Percentiles rank a stretch among this genome's conserved stretches.
phyloP scores from a whole-genome alignment of 345 rosid genomes.

The Pistacia atlantica region DNA sequence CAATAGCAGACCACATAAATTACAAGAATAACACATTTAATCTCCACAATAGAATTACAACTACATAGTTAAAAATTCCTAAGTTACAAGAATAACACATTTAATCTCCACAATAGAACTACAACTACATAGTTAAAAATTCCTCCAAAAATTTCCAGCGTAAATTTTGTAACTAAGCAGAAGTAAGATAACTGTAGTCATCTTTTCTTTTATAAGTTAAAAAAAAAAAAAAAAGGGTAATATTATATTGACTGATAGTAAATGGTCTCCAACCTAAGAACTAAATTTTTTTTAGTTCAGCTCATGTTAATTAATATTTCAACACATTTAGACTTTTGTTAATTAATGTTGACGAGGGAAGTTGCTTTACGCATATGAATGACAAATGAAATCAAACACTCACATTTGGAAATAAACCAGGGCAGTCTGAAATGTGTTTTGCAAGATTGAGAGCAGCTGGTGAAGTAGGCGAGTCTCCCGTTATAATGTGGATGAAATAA shows the following conservation, averaged over 20 bases:
- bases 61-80: background rate
- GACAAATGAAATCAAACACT: background rate
- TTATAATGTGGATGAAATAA: constrained; percentile 9
- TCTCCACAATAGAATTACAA: background rate
- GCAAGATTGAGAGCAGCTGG: constrained; percentile 4
- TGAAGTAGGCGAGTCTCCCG: constrained; percentile 3
- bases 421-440: background rate
- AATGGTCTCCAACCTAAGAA: background rate
- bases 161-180: background rate
- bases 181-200: background rate
- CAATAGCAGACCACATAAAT: background rate
- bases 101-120: background rate
- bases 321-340: background rate
- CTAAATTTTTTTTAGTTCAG: background rate
- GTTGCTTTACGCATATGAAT: background rate
- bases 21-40: background rate
- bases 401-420: constrained; percentile 2
- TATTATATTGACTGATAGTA: background rate
- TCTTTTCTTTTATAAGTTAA: background rate
- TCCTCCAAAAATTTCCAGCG: background rate
- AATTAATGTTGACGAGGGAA: background rate
- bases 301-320: background rate
- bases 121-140: no score
- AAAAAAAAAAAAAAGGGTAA: background rate
- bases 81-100: background rate